Base-by-base conservation (phyloP, 345 rosid genomes). In the Eutrema japonicum region DNA sequence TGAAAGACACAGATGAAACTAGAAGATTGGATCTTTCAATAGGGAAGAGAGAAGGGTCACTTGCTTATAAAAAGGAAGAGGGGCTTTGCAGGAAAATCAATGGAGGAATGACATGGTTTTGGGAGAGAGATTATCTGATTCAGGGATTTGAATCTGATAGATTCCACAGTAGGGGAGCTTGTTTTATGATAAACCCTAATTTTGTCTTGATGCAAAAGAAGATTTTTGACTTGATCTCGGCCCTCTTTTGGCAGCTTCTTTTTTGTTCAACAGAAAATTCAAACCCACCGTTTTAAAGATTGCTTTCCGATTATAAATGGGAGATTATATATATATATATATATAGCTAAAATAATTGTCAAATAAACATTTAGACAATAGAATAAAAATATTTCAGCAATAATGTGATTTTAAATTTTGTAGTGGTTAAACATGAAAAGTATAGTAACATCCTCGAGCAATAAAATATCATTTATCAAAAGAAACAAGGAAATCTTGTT, bases 221-320 rank as follows among this genome's bases (percentile, higher is more conserved):
- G 57, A 27, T 60, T 54, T 49, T 69, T 76, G 53, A 69, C 70
- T 62, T 69, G 65, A 76, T 53, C 64, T 75, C 32, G 35, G 64
- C 43, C 16, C 35, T 60, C 63, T 61, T 75, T 68, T 68, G 70
- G 37, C 74, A 75, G 74, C 70, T 68, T 69, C 70, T 62, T 47
- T 47, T 11, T 30, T 36, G 68, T 68, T 76, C 75, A 62, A 53
- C 70, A 54, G 46, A 76, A 22, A 69, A 46, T 76, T 70, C 75
- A 76, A 76, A 70, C 75, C 75, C 66, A 62, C 71, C 45, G 75
- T 58, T 58, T 46, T 54, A 61, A 62, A 68, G 70, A 69, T 75
- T 69, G 74, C 64, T 54, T 66, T 51, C 68, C 73, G 68, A 27
- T n/a, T 51, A 42, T 60, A 51, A 57, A 32, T 74, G 64, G 62